Base-by-base conservation (phyloP, 106 monocot genomes). In the Cymbidium sinense region DNA sequence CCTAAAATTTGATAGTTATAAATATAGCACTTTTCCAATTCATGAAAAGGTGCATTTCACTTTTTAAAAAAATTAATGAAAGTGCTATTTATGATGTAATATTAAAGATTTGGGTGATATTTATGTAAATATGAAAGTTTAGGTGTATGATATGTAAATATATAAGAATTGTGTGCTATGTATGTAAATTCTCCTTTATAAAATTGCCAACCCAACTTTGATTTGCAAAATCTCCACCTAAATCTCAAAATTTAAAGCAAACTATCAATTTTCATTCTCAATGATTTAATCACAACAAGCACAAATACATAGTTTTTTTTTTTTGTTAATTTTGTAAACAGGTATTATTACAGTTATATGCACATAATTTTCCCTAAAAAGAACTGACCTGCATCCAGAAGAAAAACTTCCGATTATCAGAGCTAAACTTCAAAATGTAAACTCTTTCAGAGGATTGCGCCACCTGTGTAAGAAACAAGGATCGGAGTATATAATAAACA, bases 371-470 rank as follows among this genome's bases (percentile, higher is more conserved):
- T 58, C 58, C 23, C 37, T 36, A 37, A 71, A 37, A 37, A 37
- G 37, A 31, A 41, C 43, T 70, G 34, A 98, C 98, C 94, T 98
- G 98, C 94, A 98, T 94, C 98, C 98, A 98, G 76, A 98, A 94
- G 78, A 98, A 94, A 76, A 88, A 90, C 50, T 90, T 98, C 79
- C 98, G 90, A 64, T 85, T 76, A 79, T 98, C 98, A 19, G 88
- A 87, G 74, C 27, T 86, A 76, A 98, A 98, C 84, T 98, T 98
- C 90, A 98, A 83, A 62, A 98, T 88, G 81, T 86, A 98, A 12
- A 98, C 98, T 85, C 98, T 91, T 50, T 77, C 94, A 77, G 94
- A 86, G 80, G 98, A 87, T 81, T 92, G 94, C 35, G 67, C 74
- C 47, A 98, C 94, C 98, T 98, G 82, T 78, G 82, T 39, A 80